These are phyloP conservation scores for Colletotrichum endophyticum DNA, from an alignment of 2,329 filamentous ascomycete genomes.

Conservation along the genomic window DNA sequence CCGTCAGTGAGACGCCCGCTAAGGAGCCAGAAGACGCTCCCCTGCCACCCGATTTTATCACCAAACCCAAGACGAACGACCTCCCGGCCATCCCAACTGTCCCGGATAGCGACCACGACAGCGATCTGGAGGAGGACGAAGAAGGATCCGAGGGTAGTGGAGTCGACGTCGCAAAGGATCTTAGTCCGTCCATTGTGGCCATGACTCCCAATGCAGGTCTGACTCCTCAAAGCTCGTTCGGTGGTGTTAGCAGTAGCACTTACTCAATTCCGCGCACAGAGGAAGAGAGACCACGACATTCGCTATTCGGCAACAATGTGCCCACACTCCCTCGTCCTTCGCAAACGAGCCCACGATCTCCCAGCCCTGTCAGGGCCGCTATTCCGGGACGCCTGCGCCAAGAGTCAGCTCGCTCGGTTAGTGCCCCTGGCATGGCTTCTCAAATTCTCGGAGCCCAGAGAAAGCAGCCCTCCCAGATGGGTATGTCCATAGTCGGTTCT, in stretches of 20 bases:
- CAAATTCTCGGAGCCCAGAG: slow-evolving; percentile 51
- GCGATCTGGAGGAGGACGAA: slow-evolving; percentile 42
- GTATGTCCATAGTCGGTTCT: slow-evolving; percentile 43
- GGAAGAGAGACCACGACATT: slow-evolving; percentile 44
- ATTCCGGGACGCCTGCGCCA: slow-evolving; percentile 55
- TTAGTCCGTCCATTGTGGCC: slow-evolving; percentile 56
- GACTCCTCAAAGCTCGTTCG: slow-evolving; percentile 66
- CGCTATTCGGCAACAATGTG: slow-evolving; percentile 61
- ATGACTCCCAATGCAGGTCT: slow-evolving; percentile 52
- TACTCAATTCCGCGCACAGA: slow-evolving; percentile 54
- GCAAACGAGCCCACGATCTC: slow-evolving; percentile 69
- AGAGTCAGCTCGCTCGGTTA: slow-evolving; percentile 62
- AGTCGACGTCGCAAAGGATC: slow-evolving; percentile 68
- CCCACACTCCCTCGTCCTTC: slow-evolving; percentile 61
- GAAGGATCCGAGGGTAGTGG: slow-evolving; percentile 63
- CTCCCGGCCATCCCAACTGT: slow-evolving; percentile 8
- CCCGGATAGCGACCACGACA: slow-evolving; percentile 19
- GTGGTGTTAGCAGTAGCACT: slow-evolving; percentile 47
- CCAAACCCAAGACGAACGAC: slow-evolving; percentile 29
- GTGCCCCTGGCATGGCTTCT: slow-evolving; percentile 63
- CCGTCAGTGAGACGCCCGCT: neutral
- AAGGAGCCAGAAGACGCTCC: slow-evolving; percentile 41
- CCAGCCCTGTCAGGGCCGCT: slow-evolving; percentile 70
- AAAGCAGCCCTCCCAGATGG: slow-evolving; percentile 39
- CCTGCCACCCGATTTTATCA: slow-evolving; percentile 41